These are phyloP conservation scores for Tolypocladium inflatum DNA, from an alignment of 2,329 filamentous ascomycete genomes.

Conservation along the genomic window DNA sequence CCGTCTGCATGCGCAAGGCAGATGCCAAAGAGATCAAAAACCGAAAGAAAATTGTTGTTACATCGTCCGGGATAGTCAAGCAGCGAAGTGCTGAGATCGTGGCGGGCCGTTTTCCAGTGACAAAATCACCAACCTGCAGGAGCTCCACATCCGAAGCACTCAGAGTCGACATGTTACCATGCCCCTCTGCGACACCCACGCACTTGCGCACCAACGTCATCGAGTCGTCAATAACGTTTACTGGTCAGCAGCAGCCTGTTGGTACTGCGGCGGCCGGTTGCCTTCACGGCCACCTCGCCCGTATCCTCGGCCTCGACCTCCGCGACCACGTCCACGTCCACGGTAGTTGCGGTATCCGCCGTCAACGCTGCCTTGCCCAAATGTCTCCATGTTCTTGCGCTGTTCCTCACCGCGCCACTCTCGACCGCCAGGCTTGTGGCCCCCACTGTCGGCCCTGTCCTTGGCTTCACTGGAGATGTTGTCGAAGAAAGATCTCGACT, in stretches of 20 bases:
- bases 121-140: neutral
- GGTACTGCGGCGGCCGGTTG: slow-evolving; percentile 21
- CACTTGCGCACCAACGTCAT: neutral
- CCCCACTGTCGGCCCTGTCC: slow-evolving; percentile 68
- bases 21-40: slow-evolving; percentile 2
- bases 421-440: slow-evolving; percentile 62
- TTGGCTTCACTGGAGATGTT: slow-evolving; percentile 94
- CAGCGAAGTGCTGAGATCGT: neutral
- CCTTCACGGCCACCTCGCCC: slow-evolving; percentile 31
- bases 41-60: slow-evolving; percentile 16
- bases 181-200: neutral
- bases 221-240: slow-evolving; percentile 6
- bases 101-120: neutral
- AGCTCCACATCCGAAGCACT: neutral
- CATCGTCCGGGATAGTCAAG: slow-evolving; percentile 11
- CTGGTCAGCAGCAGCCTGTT: slow-evolving; percentile 16
- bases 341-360: slow-evolving; percentile 68
- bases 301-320: slow-evolving; percentile 35
- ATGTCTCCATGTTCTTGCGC: slow-evolving; percentile 94
- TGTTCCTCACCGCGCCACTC: slow-evolving; percentile 91
- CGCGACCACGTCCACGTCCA: slow-evolving; percentile 67
- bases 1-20: neutral
- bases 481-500: slow-evolving; percentile 86
- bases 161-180: neutral
- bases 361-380: slow-evolving; percentile 93